phyloP scores from a whole-genome alignment of 1,284 basidiomycete species.

The Cutaneotrichosporon dermatis region DNA sequence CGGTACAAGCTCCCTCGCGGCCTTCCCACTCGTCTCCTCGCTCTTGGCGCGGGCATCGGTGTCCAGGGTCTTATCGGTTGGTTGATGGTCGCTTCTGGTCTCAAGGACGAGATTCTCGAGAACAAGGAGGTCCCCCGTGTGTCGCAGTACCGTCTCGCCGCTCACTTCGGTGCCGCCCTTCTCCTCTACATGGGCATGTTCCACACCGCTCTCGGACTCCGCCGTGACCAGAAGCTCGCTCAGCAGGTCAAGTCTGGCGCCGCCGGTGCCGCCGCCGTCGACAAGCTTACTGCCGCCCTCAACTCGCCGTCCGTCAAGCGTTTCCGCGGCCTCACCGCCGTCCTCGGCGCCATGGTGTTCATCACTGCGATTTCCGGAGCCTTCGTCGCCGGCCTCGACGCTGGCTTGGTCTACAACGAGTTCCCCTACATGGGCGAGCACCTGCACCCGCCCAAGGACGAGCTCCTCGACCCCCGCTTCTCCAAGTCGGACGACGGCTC shows the following conservation, averaged over 20 bases:
- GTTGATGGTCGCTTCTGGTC: conserved; percentile 99
- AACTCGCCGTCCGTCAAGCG: conserved; percentile 57
- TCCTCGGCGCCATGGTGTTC: conserved; percentile 71
- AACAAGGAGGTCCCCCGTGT: conserved; percentile 84
- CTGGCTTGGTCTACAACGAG: conserved; percentile 94
- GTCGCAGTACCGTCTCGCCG: conserved; percentile 92
- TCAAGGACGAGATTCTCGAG: conserved; percentile 75
- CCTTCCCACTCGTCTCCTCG: conserved; percentile 62
- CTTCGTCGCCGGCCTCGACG: conserved; percentile 96
- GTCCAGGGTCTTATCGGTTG: conserved; percentile 87
- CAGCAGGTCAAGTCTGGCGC: conserved; percentile 58
- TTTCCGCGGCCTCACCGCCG: conserved; percentile 61
- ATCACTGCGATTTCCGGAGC: conserved; percentile 84
- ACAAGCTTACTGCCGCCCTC: conserved; percentile 50
- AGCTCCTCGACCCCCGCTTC: conserved; percentile 76
- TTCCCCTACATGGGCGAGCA: conserved; percentile 95
- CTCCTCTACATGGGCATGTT: conserved; percentile 90
- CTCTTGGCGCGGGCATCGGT: conserved; percentile 74
- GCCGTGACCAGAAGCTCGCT: conserved; percentile 61
- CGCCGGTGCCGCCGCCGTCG: conserved; percentile 34
- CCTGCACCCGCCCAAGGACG: conserved; percentile 73
- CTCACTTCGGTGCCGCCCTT: conserved; percentile 89
- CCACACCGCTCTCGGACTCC: conserved; percentile 68
- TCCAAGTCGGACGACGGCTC: conserved; percentile 62
- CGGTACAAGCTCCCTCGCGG: conserved; percentile 63